Conservation (phyloP, 345 rosid genomes). For the Aquilaria yunnanensis region DNA sequence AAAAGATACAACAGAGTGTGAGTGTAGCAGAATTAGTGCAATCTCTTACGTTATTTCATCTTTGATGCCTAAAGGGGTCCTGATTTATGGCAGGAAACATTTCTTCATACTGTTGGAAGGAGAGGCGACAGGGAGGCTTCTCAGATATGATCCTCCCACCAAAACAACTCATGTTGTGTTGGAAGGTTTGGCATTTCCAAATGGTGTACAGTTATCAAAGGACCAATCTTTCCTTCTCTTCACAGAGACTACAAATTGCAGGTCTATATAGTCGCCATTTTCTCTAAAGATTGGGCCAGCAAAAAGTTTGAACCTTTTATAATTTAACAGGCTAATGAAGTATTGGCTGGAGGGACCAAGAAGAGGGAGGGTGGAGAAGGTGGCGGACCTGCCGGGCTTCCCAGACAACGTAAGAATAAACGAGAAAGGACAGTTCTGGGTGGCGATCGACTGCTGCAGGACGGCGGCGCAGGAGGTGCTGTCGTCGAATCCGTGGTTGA, state of each 20-base stretch:
- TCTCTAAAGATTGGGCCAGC: neutral
- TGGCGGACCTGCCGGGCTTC: conserved; percentile 81
- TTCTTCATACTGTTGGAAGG: conserved; percentile 90
- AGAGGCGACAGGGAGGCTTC: conserved; percentile 86
- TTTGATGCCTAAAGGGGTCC: neutral
- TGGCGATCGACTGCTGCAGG: conserved; percentile 92
- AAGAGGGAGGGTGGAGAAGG: conserved; percentile 33
- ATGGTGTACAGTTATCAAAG: conserved; percentile 76
- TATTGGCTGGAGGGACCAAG: conserved; percentile 89
- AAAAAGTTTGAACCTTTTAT: no score
- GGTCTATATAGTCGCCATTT: conserved; percentile 26
- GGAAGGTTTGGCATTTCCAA: conserved; percentile 91
- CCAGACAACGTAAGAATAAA: conserved; percentile 89
- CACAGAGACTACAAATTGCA: conserved; percentile 95
- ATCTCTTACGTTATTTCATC: neutral
- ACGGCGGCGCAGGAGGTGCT: conserved; percentile 79
- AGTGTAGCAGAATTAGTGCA: conserved; percentile 12
- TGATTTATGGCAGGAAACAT: conserved; percentile 53
- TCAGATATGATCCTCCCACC: conserved; percentile 84
- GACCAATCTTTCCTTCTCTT: conserved; percentile 80
- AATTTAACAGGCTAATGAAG: conserved; percentile 54
- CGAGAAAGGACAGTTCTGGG: conserved; percentile 85
- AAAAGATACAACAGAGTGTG: conserved; percentile 84
- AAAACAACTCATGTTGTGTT: conserved; percentile 65
- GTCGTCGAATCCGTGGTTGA: conserved; percentile 73